Evolutionary conservation across 2,329 filamentous ascomycete species (phyloP), one percentile per base, ranked within the genome.

Genomic region (Colletotrichum liaoningense): DNA sequence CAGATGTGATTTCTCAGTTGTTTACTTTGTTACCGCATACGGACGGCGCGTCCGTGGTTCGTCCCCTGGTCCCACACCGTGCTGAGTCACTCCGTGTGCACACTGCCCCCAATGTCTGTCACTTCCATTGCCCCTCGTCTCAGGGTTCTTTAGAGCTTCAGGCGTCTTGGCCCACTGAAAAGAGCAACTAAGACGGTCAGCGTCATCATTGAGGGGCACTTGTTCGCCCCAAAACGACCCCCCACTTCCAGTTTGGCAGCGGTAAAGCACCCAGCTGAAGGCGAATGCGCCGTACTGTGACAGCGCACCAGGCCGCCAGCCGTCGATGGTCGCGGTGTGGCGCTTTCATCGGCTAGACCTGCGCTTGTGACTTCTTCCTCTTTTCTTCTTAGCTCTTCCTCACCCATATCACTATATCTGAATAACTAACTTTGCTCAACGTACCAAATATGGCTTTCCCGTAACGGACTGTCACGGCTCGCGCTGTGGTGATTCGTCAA

Each of bases 381-480:
- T 73, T 78, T 42, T 49, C 55, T 73, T 63, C 28, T 38, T 55
- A 26, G 60, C 67, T 60, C 35, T 52, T 30, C 62, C 66, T 69
- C 60, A 56, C 30, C 26, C 63, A 65, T 26, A 55, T 42, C 55
- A 49, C 33, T 42, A 52, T 65, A 60, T 38, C 33, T 49, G 42
- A 33, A 62, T 54, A 35, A 66, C 64, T 35, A 26, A 26, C 35
- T 76, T 75, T 55, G 26, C 46, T 33, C 22, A 63, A 33, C 57
- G 58, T 26, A 68, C 70, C 75, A 67, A 64, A 68, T 26, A 89
- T 90, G 88, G 84, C 81, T 81, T 82, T 80, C 78, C 82, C 81
- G 81, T 81, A 83, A 82, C 89, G 85, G 84, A 83, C 79, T 80
- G 82, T 83, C 84, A 81, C 88, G 83, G 88, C 88, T 81, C 83